Evolutionary conservation across 305 asterid genomes (phyloP).

Genomic region (Striga hermonthica): DNA sequence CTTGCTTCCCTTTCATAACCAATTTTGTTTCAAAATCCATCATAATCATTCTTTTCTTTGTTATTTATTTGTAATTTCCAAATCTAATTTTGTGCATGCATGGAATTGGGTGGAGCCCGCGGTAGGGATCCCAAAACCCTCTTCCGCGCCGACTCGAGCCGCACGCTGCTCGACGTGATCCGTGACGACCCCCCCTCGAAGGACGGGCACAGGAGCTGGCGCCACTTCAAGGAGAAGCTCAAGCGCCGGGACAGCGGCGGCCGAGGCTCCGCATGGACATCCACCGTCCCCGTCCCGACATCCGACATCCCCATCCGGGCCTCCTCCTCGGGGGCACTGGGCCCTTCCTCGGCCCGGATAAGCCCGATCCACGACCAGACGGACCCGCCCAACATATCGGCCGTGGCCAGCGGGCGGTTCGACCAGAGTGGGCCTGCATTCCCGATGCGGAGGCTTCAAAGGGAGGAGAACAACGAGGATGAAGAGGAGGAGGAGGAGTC

Average conservation of each 20-base stretch:
- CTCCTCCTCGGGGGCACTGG: conserved; percentile 29
- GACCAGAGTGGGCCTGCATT: conserved; percentile 4
- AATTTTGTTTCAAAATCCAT: too few species aligned
- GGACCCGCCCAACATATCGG: conserved; percentile 23
- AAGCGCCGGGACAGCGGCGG: conserved; percentile 32
- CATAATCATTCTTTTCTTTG: too few species aligned
- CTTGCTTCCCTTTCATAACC: too few species aligned
- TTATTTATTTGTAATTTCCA: too few species aligned
- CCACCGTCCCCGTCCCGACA: conserved; percentile 37
- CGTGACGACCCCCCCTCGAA: conserved; percentile 30
- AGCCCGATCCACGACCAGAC: conserved; percentile 22
- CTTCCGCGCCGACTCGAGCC: conserved; percentile 30
- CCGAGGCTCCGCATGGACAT: conserved; percentile 37
- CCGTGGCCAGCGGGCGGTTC: conserved; percentile 26
- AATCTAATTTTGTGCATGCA: too few species aligned
- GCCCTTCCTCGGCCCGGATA: conserved; percentile 30
- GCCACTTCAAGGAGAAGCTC: conserved; percentile 39
- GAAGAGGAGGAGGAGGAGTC: conserved; percentile 4
- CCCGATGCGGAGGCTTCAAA: conserved; percentile 25
- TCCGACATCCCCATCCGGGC: conserved; percentile 37
- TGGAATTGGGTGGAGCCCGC: too few species aligned
- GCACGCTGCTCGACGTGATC: conserved; percentile 35
- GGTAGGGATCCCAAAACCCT: not conserved
- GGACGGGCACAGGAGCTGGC: conserved; percentile 30
- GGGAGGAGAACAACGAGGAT: conserved; percentile 20